A percentile compares a stretch with the other conserved stretches of the same genome.
phyloP scores from a whole-genome alignment of 768 basidiomycete species.

The Tylopilus sp. region DNA sequence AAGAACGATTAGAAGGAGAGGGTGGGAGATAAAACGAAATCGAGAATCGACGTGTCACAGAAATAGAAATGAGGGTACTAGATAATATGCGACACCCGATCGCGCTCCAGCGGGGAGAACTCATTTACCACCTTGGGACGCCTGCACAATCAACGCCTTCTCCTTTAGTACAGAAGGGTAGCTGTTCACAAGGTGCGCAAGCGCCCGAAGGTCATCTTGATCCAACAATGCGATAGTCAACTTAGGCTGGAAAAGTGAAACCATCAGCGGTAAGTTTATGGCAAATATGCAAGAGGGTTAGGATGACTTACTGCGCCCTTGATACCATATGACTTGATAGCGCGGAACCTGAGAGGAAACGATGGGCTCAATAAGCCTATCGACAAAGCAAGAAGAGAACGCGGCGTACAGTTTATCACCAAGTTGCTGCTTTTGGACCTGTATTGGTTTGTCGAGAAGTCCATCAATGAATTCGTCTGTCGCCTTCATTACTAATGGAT shows the following conservation, averaged over 20 bases:
- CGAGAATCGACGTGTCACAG: background rate
- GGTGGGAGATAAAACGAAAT: background rate
- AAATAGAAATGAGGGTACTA: background rate
- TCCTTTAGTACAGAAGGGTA: constrained; percentile 81
- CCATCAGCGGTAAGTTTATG: constrained; percentile 1
- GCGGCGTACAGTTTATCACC: constrained; percentile 71
- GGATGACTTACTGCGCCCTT: constrained; percentile 69
- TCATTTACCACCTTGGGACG: constrained; percentile 27
- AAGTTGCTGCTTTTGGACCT: constrained; percentile 72
- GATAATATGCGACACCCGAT: background rate
- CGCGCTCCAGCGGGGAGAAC: constrained; percentile 2
- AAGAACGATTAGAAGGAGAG: background rate
- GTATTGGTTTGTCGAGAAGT: constrained; percentile 50
- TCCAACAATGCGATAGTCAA: constrained; percentile 81
- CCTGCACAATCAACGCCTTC: constrained; percentile 47
- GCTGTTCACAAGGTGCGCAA: constrained; percentile 86
- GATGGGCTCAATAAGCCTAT: constrained; percentile 19
- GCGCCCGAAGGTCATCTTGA: constrained; percentile 76
- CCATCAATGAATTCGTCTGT: constrained; percentile 73
- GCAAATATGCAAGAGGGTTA: too few relatives aligned
- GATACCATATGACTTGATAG: constrained; percentile 74
- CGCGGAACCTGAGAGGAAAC: constrained; percentile 43
- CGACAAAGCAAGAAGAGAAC: constrained; percentile 4
- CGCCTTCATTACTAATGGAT: constrained; percentile 61
- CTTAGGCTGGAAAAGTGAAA: constrained; percentile 54